Conservation (phyloP, 106 monocot species). For the Alisma plantagoaquatica region DNA sequence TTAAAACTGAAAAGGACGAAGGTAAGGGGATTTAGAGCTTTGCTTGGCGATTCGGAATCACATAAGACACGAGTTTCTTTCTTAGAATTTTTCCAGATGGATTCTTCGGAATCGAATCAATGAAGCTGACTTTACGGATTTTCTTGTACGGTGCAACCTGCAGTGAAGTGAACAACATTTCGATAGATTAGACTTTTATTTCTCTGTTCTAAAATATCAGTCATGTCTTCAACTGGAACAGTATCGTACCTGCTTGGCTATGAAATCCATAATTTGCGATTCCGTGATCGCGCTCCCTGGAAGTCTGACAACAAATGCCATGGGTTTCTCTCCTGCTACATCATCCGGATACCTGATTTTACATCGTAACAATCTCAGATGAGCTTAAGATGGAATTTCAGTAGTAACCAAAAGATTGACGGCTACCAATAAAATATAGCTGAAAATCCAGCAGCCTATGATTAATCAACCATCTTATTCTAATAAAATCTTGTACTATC, state of each 20-base stretch:
- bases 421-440: too few relatives aligned
- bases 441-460: too few relatives aligned
- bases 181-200: not conserved
- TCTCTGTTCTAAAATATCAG: not conserved
- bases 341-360: constrained; percentile 43
- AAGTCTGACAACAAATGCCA: constrained; percentile 46
- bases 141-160: constrained; percentile 54
- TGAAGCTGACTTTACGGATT: constrained; percentile 32
- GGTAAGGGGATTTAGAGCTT: too few relatives aligned
- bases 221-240: constrained; percentile 45
- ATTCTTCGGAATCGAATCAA: constrained; percentile 32
- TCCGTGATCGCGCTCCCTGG: constrained; percentile 37
- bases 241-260: too few relatives aligned
- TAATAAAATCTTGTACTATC: not conserved
- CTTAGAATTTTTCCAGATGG: constrained; percentile 41
- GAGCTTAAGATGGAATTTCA: too few relatives aligned
- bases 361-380: not conserved
- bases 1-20: too few relatives aligned
- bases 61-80: constrained; percentile 14
- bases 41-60: too few relatives aligned
- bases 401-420: too few relatives aligned
- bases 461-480: too few relatives aligned
- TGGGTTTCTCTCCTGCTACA: constrained; percentile 51
- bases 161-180: not conserved
- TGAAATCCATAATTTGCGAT: constrained; percentile 29